phyloP scores from a whole-genome alignment of 495 filamentous ascomycete species.

The Penicillium crystallinum region DNA sequence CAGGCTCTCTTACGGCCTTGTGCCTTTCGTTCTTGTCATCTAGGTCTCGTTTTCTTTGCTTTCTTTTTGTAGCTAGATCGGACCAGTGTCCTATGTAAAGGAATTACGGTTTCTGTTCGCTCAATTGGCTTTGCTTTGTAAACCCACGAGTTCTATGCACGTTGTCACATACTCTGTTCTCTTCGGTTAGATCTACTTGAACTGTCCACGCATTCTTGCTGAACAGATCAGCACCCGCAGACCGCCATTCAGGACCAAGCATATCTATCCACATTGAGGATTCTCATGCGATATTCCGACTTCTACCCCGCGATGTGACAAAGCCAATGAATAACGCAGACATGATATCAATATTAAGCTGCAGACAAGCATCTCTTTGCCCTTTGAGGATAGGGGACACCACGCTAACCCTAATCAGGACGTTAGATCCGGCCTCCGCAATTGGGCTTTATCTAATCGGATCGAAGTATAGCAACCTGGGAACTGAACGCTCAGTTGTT shows the following conservation, averaged over 20 bases:
- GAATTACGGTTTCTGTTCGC: not conserved
- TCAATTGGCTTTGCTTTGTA: not conserved
- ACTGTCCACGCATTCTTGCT: not conserved
- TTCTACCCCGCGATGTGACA: not conserved
- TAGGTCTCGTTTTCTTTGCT: conserved; percentile 13
- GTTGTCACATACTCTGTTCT: not conserved
- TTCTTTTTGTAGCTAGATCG: conserved; percentile 16
- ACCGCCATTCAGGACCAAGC: not conserved
- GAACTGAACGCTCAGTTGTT: not conserved
- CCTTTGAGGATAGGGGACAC: not conserved
- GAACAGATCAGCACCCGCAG: not conserved
- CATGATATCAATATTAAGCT: conserved; percentile 2
- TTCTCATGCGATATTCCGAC: not conserved
- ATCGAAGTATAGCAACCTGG: conserved; percentile 2
- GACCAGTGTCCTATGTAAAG: conserved; percentile 6
- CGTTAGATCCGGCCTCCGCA: conserved; percentile 28
- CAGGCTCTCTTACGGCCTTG: conserved; percentile 9
- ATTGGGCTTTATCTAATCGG: conserved; percentile 17
- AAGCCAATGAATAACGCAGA: not conserved
- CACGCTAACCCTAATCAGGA: conserved; percentile 23
- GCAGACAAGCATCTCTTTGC: conserved; percentile 19
- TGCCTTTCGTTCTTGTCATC: conserved; percentile 12
- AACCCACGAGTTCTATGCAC: not conserved
- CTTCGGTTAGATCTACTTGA: not conserved
- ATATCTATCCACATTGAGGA: not conserved